Base-by-base conservation (phyloP, 805 yeast species). In the Starmerella floricola region DNA sequence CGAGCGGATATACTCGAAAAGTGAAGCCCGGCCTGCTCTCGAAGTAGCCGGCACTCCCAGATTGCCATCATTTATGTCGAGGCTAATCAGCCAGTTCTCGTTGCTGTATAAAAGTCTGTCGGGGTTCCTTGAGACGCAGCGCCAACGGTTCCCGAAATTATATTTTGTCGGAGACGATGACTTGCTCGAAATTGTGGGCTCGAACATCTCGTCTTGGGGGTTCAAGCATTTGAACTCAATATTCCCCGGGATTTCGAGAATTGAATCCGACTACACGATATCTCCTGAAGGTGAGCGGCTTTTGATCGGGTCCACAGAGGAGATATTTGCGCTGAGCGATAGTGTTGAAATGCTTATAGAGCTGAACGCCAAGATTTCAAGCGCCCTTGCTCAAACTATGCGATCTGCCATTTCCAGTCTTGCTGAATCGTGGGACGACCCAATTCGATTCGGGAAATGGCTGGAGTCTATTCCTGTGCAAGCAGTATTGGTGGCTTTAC, bases 131-230 rank as follows among this genome's bases (percentile, higher is more conserved):
- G 96, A 87, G 51, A 72, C 71, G 30, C 94, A 87, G 56, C 64
- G 97, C 48, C 78, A 72, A 32, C 45, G 67, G 1, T 88, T 80
- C 53, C 87, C 95, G 1, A 67, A 96, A 36, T 78, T 86, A 42
- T 86, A 79, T 54, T 87, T 88, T 55, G 63, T 88, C 21, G 95
- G 96, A 5, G 88, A 88, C 56, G 95, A 86, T 46, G 95, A 88
- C 56, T 61, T 88, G 24, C 63, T 88, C 27, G 94, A 84, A 47
- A 71, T 88, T 31, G 71, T 88, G 28, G 95, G 96, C 2, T 26
- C 49, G 8, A 31, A 39, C 2, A 61, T 56, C 4, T 64, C 78
- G 3, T 75, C 77, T 2, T 38, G 48, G 47, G 47, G 34, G 12
- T 28, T 18, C 31, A 48, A 48, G 26, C 39, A 40, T 15, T 34